Evolutionary conservation across 2,329 filamentous ascomycete genomes (phyloP).

Genomic region (Colletotrichum higginsianum): DNA sequence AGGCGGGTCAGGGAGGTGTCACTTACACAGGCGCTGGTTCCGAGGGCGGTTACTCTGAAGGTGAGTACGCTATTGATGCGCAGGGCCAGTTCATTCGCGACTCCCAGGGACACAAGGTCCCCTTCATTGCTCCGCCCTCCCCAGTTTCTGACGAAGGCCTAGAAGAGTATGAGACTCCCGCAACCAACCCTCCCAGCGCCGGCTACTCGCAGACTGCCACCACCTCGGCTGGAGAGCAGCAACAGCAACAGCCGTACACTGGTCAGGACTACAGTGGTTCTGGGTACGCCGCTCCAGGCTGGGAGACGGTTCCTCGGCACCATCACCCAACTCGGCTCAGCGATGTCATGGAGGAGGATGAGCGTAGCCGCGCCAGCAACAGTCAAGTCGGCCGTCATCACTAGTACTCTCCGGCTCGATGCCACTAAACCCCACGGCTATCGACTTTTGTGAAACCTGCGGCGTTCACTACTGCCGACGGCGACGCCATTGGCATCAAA

Average conservation of each 20-base stretch:
- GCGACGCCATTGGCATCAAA: background rate
- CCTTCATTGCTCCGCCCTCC: conserved; percentile 63
- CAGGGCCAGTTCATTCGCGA: conserved; percentile 74
- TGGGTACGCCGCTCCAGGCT: conserved; percentile 77
- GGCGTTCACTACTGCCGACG: background rate
- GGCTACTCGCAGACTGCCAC: conserved; percentile 49
- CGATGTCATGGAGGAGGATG: conserved; percentile 89
- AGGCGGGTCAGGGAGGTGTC: conserved; percentile 33
- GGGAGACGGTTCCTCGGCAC: conserved; percentile 84
- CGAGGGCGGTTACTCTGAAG: conserved; percentile 76
- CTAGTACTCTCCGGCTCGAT: conserved; percentile 13
- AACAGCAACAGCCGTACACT: conserved; percentile 40
- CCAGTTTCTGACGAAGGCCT: conserved; percentile 65
- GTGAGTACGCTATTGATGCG: conserved; percentile 78
- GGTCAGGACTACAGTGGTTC: conserved; percentile 75
- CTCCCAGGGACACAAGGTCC: conserved; percentile 72
- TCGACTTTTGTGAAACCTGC: background rate
- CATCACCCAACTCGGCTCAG: conserved; percentile 91
- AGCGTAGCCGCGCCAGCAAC: conserved; percentile 81
- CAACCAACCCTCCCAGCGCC: conserved; percentile 56
- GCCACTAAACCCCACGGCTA: background rate
- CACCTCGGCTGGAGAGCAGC: conserved; percentile 53
- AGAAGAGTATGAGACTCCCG: conserved; percentile 72
- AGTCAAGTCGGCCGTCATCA: conserved; percentile 61
- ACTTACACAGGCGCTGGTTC: conserved; percentile 55